Conservation (phyloP, 805 yeast species). For the Saturnispora dispora region DNA sequence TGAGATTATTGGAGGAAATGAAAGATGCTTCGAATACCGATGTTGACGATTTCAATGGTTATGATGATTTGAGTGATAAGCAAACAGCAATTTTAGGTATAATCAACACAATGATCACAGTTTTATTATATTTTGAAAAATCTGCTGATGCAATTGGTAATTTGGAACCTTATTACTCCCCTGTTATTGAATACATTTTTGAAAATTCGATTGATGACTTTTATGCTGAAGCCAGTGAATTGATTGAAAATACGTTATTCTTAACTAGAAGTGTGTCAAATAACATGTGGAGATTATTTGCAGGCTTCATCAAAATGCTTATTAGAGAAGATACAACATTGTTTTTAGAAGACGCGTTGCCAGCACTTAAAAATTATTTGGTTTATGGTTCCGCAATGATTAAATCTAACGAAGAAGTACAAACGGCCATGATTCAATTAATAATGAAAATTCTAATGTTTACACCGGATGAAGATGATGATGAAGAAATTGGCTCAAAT, state of each 20-base stretch:
- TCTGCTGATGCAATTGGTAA: constrained; percentile 57
- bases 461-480: constrained; percentile 32
- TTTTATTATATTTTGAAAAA: constrained; percentile 79
- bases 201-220: constrained; percentile 64
- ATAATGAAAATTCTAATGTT: constrained; percentile 33
- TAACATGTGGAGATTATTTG: constrained; percentile 66
- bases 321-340: constrained; percentile 42
- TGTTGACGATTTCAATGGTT: constrained; percentile 39
- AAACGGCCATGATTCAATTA: constrained; percentile 42
- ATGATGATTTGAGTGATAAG: constrained; percentile 49
- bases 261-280: constrained; percentile 53
- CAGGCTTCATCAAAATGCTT: constrained; percentile 32
- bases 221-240: constrained; percentile 71
- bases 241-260: constrained; percentile 69
- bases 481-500: constrained; percentile 35
- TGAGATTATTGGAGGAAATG: constrained; percentile 61
- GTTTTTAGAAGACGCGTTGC: constrained; percentile 67
- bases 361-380: constrained; percentile 66
- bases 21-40: constrained; percentile 47
- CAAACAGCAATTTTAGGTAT: constrained; percentile 81
- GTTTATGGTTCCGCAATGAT: constrained; percentile 45
- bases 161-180: constrained; percentile 66
- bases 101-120: constrained; percentile 78
- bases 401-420: constrained; percentile 36
- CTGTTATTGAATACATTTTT: constrained; percentile 64